These are phyloP conservation scores for Dillenia suffruticosa DNA, from an alignment of 164 flowering plant genomes.

Conservation along the genomic window DNA sequence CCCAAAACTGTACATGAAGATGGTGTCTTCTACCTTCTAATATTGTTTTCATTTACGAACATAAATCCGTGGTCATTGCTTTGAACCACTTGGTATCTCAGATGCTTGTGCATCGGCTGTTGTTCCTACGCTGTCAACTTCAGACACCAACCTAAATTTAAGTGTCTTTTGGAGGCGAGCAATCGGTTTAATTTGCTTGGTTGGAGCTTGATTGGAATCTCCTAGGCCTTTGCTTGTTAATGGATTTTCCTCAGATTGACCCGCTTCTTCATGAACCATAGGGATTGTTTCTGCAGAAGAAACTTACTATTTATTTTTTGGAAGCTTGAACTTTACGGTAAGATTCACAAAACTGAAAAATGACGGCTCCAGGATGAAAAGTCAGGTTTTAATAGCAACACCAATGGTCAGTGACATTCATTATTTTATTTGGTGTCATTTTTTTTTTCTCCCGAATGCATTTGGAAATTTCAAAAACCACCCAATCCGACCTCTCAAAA, in stretches of 20 bases:
- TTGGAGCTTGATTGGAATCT: constrained; percentile 40
- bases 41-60: too few relatives aligned
- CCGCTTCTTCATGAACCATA: constrained; percentile 51
- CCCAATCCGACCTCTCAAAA: too few relatives aligned
- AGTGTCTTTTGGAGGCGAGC: constrained; percentile 47
- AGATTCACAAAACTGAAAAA: neutral
- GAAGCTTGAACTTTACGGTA: neutral
- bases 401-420: neutral
- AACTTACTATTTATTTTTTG: neutral
- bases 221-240: constrained; percentile 33
- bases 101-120: neutral
- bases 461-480: too few relatives aligned
- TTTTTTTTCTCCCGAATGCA: neutral
- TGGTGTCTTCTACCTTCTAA: too few relatives aligned
- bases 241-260: constrained; percentile 56
- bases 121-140: constrained; percentile 20
- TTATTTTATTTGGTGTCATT: neutral
- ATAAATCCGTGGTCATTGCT: too few relatives aligned
- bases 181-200: constrained; percentile 52
- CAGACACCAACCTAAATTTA: constrained; percentile 42
- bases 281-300: constrained; percentile 35
- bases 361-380: neutral
- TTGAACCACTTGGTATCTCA: too few relatives aligned
- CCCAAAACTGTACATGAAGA: too few relatives aligned
- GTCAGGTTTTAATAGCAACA: neutral